Base-by-base conservation (phyloP, 2,329 filamentous ascomycete species). In the Aspergillus udagawae region DNA sequence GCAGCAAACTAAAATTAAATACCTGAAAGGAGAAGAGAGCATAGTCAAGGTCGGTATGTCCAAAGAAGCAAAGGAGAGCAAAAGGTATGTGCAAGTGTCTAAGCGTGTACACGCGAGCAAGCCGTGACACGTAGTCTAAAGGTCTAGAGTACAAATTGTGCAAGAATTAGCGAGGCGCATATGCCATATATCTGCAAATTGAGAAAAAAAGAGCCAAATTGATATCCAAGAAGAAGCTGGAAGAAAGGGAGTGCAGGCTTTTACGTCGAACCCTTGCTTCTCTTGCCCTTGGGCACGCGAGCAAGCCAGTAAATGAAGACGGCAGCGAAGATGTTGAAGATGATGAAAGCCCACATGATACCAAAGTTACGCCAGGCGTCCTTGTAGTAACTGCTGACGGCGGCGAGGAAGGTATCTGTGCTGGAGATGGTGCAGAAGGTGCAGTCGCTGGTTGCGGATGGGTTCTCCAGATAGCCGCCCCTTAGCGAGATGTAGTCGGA, bases 361-460 rank as follows among this genome's bases (percentile, higher is more conserved):
- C 87, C 88, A 57, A 85, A 90, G 67, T 91, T 89, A 56, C 87
- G 79, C 87, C 87, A 90, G n/a, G 70, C 73, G 28, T 83, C 72
- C 0, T 64, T 60, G 65, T 75, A 84, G 56, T 70, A 70, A 52
- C 80, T 79, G 20, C 66, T 70, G 4, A 77, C 70, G 1, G 60
- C 51, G 0, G 68, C 67, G 47, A 85, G 69, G 70, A 79, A 84
- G 38, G 76, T 73, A 61, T 85, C 78, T 0, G 82, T 79, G 9
- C 62, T 61, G 17, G 60, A 66, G 10, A 82, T 65, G 2, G 72
- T 60, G 67, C 83, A 85, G 73, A 80, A 84, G 1, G 71, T 65
- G 67, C 83, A 85, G 14, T 77, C 61, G 12, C 63, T 60, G 0
- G 77, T 83, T 2, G 79, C 77, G 12, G 69, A 60, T 0, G 71